phyloP scores from a whole-genome alignment of 352 stramenopile species.

The Pythium aquatile region DNA sequence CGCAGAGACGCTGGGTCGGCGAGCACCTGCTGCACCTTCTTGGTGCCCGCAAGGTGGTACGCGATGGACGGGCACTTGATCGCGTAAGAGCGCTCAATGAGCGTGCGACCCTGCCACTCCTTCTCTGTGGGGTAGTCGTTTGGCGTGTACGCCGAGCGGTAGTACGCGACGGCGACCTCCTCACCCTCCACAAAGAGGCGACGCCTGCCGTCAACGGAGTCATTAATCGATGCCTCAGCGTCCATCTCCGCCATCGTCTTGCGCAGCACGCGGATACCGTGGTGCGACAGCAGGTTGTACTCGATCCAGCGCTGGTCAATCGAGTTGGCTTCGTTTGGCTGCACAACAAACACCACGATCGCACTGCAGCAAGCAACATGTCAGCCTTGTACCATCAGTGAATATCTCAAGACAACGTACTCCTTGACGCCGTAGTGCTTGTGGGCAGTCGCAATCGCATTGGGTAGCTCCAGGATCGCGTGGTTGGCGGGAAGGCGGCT shows the following conservation, averaged over 20 bases:
- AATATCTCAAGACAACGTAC: slow-evolving; percentile 30
- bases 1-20: slow-evolving; percentile 82
- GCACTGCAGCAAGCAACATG: slow-evolving; percentile 32
- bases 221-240: slow-evolving; percentile 33
- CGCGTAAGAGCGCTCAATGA: slow-evolving; percentile 89
- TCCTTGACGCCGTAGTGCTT: slow-evolving; percentile 66
- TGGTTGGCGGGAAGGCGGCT: slow-evolving; percentile 58
- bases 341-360: slow-evolving; percentile 91
- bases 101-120: slow-evolving; percentile 89
- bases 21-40: slow-evolving; percentile 98
- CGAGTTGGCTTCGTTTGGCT: slow-evolving; percentile 85
- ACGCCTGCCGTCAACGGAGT: slow-evolving; percentile 33
- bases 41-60: slow-evolving; percentile 97
- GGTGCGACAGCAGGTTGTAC: slow-evolving; percentile 87
- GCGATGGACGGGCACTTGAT: slow-evolving; percentile 96
- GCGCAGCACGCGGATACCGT: slow-evolving; percentile 77
- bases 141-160: slow-evolving; percentile 94
- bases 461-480: slow-evolving; percentile 67
- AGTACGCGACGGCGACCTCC: slow-evolving; percentile 96
- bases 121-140: slow-evolving; percentile 91
- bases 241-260: slow-evolving; percentile 72
- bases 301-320: slow-evolving; percentile 93
- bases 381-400: neutral
- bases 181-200: slow-evolving; percentile 54
- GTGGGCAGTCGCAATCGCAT: slow-evolving; percentile 62